These are phyloP conservation scores for Trichosporon sp. DNA, from an alignment of 1,284 basidiomycete species.

Conservation along the genomic window DNA sequence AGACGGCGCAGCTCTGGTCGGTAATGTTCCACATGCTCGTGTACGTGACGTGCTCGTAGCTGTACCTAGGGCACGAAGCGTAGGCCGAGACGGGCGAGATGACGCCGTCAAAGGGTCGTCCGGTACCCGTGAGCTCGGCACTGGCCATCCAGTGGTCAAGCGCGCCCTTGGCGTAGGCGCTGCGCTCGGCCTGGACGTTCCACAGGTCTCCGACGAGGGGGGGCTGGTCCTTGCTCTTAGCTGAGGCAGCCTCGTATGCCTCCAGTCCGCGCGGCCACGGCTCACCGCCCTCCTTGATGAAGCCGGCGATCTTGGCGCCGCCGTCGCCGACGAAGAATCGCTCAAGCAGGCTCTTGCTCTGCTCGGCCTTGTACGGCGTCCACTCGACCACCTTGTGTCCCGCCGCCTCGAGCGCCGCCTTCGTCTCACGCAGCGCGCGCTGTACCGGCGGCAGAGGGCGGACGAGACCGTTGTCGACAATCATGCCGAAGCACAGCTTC, in stretches of 20 bases:
- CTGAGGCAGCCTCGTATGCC: conserved; percentile 22
- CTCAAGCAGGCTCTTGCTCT: conserved; percentile 23
- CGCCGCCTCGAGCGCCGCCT: conserved; percentile 57
- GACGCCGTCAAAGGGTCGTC: conserved; percentile 37
- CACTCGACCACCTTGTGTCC: conserved; percentile 58
- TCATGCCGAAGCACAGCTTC: conserved; percentile 56
- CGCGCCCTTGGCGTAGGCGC: conserved; percentile 24
- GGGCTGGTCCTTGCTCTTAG: conserved; percentile 6
- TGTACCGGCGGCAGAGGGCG: conserved; percentile 64
- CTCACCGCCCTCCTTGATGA: conserved; percentile 26
- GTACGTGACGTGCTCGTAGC: conserved; percentile 32
- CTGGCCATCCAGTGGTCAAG: conserved; percentile 34
- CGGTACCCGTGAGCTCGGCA: conserved; percentile 29
- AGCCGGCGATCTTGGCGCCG: conserved; percentile 32
- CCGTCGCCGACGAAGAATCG: conserved; percentile 39
- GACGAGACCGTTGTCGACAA: conserved; percentile 56
- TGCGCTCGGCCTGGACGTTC: conserved; percentile 30
- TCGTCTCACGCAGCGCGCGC: conserved; percentile 59
- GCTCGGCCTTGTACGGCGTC: conserved; percentile 25
- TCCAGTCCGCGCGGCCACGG: conserved; percentile 30
- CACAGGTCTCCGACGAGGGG: conserved; percentile 32
- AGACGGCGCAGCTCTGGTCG: conserved; percentile 49
- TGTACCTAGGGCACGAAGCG: conserved; percentile 27
- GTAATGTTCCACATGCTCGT: conserved; percentile 40
- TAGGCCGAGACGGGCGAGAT: conserved; percentile 31